Evolutionary conservation across 352 stramenopile species (phyloP), one percentile per base, ranked within the genome.

Genomic region (Achlya hypogyna): DNA sequence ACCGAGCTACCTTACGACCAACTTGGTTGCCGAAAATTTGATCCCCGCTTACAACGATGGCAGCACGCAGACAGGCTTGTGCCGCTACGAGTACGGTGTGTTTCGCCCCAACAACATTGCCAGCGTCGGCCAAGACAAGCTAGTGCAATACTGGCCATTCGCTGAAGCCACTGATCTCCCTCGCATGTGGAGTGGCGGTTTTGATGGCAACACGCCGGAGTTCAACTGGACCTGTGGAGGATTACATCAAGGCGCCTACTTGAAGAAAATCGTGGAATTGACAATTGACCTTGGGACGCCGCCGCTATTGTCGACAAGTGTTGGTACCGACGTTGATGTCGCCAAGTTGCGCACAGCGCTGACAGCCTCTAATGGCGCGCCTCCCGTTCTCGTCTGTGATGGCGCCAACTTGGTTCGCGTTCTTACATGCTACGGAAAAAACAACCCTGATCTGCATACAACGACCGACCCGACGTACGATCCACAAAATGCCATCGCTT

Each of bases 61-160:
- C 27, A 29, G 28, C 16, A 18, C 53, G 25, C 53, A 62, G 31
- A 29, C 34, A 16, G 53, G 53, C 20, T 42, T 62, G 28, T 62
- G 53, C 45, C 53, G 53, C 22, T 62, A 62, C 53, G 53, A 62
- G 31, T 62, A 62, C 34, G 53, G 53, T 23, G 23, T 18, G 20
- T 62, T 62, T 31, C 34, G 29, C 22, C 53, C 53, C 29, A 23
- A 27, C 22, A 62, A 35, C 23, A 62, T 62, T 31, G 53, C 10
- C 5, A 31, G 12, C 6, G 53, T 22, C 12, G 53, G 53, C 20
- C 22, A 31, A 1, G 53, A 25, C 20, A 62, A 62, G 1, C 31
- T 62, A 8, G 18, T 23, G 53, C 53, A 62, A 23, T 62, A 62
- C 53, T 62, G 53, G 53, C 53, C 53, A 16, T 45, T 23, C 31